Base-by-base conservation (phyloP, 108 stramenopile species). In the Asterionellopsis glacialis region DNA sequence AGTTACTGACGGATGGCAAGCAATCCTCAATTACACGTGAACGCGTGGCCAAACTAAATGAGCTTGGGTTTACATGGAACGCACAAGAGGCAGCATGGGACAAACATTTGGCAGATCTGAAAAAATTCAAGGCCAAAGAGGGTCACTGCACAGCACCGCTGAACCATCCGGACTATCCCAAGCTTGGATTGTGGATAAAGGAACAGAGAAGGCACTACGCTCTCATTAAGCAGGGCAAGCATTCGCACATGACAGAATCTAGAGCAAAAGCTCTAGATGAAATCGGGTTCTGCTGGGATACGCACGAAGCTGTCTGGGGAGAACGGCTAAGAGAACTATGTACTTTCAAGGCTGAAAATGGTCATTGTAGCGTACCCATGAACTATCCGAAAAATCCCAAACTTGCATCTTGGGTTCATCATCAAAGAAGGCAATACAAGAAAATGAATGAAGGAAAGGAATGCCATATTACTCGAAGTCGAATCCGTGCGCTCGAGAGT, bases 401-500 rank as follows among this genome's bases (percentile, higher is more conserved):
- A 49, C 70, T 84, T 38, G 64, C 61, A 27, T 67, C 80, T 0
- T 84, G 83, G 83, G 61, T 78, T 24, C 75, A 78, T 40, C 71
- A 76, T 40, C 85, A 87, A 55, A 74, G 81, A 45, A 70, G 77
- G 11, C 81, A 86, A 57, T 80, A 71, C 69, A 73, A 77, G 28
- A 39, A 78, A 22, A 41, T 70, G 38, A 16, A 52, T 15, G 72
- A 81, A 44, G 85, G 85, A 7, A 72, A 73, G 11, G 56, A 64
- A 19, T 73, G 68, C 1, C 77, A 81, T 52, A 71, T 87, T 60
- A 76, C 85, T 1, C 63, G 54, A 24, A 65, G 56, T 22, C 73
- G 85, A 14, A 73, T 83, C 16, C 63, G 72, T 0, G 55, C 78
- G 39, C 69, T 87, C n/a, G 56, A 77, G 39, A 42, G 57, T 12